phyloP scores from a whole-genome alignment of 805 yeast species.

The Candida insectorum region DNA sequence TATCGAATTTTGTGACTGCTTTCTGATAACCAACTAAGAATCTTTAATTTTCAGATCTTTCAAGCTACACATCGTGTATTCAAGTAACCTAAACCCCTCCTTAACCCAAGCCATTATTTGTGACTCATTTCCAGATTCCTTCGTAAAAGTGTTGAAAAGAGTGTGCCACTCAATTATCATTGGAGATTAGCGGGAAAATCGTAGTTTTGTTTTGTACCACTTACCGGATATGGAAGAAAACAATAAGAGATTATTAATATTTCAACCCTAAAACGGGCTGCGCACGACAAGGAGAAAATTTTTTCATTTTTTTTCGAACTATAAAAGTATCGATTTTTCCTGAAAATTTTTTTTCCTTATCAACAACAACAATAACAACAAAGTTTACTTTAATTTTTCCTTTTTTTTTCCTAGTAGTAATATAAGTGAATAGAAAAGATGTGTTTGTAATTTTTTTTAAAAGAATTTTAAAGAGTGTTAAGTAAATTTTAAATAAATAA shows the following conservation, averaged over 20 bases:
- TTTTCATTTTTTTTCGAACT: slow-evolving; percentile 2
- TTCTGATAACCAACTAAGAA: slow-evolving; percentile 1
- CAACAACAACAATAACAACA: slow-evolving; percentile 9
- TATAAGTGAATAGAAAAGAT: slow-evolving; percentile 5
- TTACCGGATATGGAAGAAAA: too few relatives aligned
- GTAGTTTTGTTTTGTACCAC: too few relatives aligned
- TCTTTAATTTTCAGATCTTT: neutral
- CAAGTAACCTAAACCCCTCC: neutral
- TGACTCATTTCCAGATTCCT: slow-evolving; percentile 1
- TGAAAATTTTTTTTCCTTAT: slow-evolving; percentile 1
- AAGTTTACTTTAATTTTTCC: slow-evolving; percentile 3
- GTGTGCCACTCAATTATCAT: too few relatives aligned
- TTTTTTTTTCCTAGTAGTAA: slow-evolving; percentile 1
- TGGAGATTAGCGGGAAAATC: too few relatives aligned
- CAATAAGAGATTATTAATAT: too few relatives aligned
- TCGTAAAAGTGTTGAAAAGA: too few relatives aligned
- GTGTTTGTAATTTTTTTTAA: slow-evolving; percentile 8
- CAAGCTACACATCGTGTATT: too few relatives aligned
- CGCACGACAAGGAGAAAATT: slow-evolving; percentile 6
- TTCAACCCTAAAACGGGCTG: too few relatives aligned
- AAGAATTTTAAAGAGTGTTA: slow-evolving; percentile 3
- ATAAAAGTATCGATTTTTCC: slow-evolving; percentile 4
- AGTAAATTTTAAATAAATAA: slow-evolving; percentile 5
- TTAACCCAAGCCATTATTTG: neutral
- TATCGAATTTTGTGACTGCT: slow-evolving; percentile 1